A percentile compares a stretch with the other conserved stretches of the same genome.
Evolutionary conservation across 2,329 filamentous ascomycete species (phyloP).

Genomic region (Epichloe scottii): DNA sequence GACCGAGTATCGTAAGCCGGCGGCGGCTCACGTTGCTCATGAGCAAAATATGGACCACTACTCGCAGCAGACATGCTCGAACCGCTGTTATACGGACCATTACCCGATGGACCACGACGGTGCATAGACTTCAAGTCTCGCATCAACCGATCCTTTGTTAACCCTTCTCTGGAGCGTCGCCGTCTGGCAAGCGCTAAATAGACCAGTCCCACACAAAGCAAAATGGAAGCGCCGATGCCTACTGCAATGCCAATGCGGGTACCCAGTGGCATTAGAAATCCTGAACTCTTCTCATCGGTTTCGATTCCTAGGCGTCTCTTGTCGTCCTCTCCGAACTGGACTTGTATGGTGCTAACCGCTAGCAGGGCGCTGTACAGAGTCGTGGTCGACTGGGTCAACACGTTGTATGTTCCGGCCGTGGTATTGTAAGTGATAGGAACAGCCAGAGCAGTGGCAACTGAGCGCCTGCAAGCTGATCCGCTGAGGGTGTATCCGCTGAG

Average conservation of each 20-base stretch:
- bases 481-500: slow-evolving; percentile 23
- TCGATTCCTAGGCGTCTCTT: slow-evolving; percentile 22
- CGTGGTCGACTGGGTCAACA: slow-evolving; percentile 22
- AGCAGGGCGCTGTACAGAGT: slow-evolving; percentile 25
- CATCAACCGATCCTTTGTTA: slow-evolving; percentile 7
- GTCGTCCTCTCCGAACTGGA: slow-evolving; percentile 25
- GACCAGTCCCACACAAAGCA: slow-evolving; percentile 16
- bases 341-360: slow-evolving; percentile 24
- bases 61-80: slow-evolving; percentile 1
- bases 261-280: slow-evolving; percentile 14
- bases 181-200: slow-evolving; percentile 16
- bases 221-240: slow-evolving; percentile 17
- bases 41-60: neutral
- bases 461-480: slow-evolving; percentile 22
- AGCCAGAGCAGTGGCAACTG: slow-evolving; percentile 23
- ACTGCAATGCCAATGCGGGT: slow-evolving; percentile 24
- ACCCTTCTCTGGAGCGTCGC: slow-evolving; percentile 9
- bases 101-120: neutral
- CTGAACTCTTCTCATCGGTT: slow-evolving; percentile 13
- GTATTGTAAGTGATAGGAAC: slow-evolving; percentile 24
- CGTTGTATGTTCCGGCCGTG: slow-evolving; percentile 22
- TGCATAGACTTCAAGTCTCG: slow-evolving; percentile 6
- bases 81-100: neutral
- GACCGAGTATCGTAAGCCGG: slow-evolving; percentile 19
- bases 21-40: slow-evolving; percentile 14